A percentile compares a stretch with the other conserved stretches of the same genome.
phyloP scores from a whole-genome alignment of 345 rosid genomes.

The Pelargonium nanum region DNA sequence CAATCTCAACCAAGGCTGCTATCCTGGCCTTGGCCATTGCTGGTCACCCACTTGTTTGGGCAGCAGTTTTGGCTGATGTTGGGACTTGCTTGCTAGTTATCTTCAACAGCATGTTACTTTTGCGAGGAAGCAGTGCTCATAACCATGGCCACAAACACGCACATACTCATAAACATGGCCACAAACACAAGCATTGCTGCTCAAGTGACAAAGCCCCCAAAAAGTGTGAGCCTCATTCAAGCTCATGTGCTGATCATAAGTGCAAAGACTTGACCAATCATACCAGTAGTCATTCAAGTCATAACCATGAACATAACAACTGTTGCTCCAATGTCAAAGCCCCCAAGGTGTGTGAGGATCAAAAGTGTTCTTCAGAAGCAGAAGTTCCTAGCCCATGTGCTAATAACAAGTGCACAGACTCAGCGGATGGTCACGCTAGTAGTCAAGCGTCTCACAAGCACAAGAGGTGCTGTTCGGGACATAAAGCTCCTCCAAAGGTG shows the following conservation, averaged over 20 bases:
- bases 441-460: background rate
- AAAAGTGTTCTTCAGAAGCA: background rate
- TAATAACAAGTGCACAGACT: background rate
- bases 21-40: conserved; percentile 60
- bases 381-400: background rate
- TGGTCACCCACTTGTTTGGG: conserved; percentile 79
- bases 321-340: conserved; percentile 6
- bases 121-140: conserved; percentile 15
- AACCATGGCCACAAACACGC: background rate
- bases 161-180: background rate
- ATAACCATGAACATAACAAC: conserved; percentile 8
- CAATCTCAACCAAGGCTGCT: conserved; percentile 45
- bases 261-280: no score
- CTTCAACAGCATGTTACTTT: conserved; percentile 60
- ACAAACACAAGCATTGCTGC: background rate
- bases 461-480: conserved; percentile 4
- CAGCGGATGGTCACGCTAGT: background rate
- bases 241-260: no score
- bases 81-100: conserved; percentile 76
- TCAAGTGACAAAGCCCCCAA: background rate
- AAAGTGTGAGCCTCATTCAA: background rate
- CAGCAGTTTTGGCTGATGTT: conserved; percentile 74
- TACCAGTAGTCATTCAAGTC: background rate
- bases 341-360: background rate
- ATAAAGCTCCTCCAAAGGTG: conserved; percentile 3